Evolutionary conservation across 305 asterid genomes (phyloP).

Genomic region (Rubia peregrina): DNA sequence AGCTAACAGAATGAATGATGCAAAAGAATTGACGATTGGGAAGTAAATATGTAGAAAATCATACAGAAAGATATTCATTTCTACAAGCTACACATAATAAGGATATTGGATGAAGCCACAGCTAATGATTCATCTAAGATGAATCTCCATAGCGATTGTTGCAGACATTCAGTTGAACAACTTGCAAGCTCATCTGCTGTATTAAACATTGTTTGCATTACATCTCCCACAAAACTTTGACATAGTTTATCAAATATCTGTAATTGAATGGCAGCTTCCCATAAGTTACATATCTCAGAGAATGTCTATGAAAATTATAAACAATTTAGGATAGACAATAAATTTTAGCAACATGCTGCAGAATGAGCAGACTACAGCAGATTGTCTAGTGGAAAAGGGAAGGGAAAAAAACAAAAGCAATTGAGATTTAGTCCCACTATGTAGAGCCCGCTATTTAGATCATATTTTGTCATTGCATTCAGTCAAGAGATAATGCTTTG

Average conservation of each 20-base stretch:
- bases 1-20: slow-evolving; percentile 92
- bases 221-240: slow-evolving; percentile 98
- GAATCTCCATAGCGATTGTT: slow-evolving; percentile 63
- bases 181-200: slow-evolving; percentile 88
- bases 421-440: neutral
- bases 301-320: neutral
- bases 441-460: neutral
- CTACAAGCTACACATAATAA: slow-evolving; percentile 20
- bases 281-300: slow-evolving; percentile 6
- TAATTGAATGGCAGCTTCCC: slow-evolving; percentile 9
- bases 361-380: neutral
- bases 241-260: slow-evolving; percentile 58
- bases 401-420: neutral
- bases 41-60: neutral
- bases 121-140: slow-evolving; percentile 73
- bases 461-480: neutral
- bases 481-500: neutral
- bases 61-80: neutral
- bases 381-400: neutral
- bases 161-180: slow-evolving; percentile 58
- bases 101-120: slow-evolving; percentile 89
- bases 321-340: neutral
- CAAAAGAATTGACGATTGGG: slow-evolving; percentile 38
- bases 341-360: neutral
- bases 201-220: slow-evolving; percentile 81